A percentile compares a stretch with the other conserved stretches of the same genome.
Conservation (phyloP, 345 rosid species). For the Rhodamnia argentea region DNA sequence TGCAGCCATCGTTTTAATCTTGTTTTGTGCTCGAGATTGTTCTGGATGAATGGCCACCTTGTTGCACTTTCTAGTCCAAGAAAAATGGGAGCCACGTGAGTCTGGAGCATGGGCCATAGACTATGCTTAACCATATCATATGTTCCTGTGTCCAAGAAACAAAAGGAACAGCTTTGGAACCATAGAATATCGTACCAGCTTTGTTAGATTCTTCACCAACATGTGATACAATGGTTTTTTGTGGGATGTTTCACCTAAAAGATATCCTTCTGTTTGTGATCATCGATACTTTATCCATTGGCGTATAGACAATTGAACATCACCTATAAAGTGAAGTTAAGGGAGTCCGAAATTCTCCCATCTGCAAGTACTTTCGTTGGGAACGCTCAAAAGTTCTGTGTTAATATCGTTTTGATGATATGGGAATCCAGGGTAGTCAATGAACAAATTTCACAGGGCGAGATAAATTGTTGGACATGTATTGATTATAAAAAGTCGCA, state of each 20-base stretch:
- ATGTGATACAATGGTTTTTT: background rate
- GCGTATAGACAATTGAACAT: background rate
- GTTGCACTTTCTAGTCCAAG: background rate
- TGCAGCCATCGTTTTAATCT: background rate
- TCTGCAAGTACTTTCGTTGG: background rate
- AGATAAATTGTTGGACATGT: background rate
- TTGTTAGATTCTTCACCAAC: background rate
- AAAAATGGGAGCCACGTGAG: background rate
- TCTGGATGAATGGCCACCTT: background rate
- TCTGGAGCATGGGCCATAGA: background rate
- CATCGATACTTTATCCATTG: background rate
- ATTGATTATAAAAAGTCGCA: too few relatives aligned
- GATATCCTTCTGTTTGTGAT: background rate
- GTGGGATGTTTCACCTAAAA: background rate
- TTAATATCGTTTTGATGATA: background rate
- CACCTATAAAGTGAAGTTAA: too few relatives aligned
- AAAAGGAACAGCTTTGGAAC: background rate
- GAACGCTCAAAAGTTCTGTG: background rate
- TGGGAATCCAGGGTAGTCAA: background rate
- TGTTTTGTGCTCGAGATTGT: background rate
- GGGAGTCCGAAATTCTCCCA: too few relatives aligned
- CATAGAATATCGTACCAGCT: background rate
- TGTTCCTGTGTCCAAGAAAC: background rate
- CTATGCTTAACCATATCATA: background rate
- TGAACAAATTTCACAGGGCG: background rate